Conservation (phyloP, 306 rosid species). For the Prinsepia uniflora region DNA sequence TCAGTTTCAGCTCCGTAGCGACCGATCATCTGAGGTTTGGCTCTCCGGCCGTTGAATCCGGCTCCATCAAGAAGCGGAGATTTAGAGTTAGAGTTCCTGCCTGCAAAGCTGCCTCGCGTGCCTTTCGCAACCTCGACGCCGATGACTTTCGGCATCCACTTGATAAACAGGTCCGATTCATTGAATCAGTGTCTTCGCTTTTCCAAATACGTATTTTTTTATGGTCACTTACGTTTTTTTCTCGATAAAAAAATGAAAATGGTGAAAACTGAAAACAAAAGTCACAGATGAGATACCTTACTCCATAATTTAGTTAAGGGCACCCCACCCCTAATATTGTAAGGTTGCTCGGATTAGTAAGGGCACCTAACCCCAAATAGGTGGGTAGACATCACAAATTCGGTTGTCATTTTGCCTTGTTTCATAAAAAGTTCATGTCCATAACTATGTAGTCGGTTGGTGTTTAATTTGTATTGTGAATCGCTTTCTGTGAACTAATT, state of each 20-base stretch:
- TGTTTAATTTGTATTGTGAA: not conserved
- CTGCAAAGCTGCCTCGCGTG: constrained; percentile 57
- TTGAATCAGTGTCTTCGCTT: not conserved
- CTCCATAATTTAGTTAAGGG: too few species aligned
- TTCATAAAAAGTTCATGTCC: too few species aligned
- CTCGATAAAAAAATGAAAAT: not conserved
- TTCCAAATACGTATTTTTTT: not conserved
- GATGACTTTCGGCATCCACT: constrained; percentile 96
- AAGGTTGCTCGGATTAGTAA: too few species aligned
- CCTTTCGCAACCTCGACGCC: constrained; percentile 76
- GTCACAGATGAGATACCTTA: not conserved
- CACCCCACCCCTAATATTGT: too few species aligned
- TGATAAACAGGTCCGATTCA: constrained; percentile 62
- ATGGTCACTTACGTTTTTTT: not conserved
- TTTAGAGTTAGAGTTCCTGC: constrained; percentile 20
- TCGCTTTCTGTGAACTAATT: not conserved
- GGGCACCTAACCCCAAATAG: too few species aligned
- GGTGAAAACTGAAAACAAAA: not conserved
- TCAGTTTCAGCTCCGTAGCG: constrained; percentile 23
- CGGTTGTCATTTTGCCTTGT: too few species aligned
- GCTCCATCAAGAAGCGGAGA: constrained; percentile 24
- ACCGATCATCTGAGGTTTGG: constrained; percentile 30
- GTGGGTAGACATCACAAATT: too few species aligned
- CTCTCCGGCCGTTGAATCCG: constrained; percentile 23
- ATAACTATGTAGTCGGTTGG: not conserved